Base-by-base conservation (phyloP, 1,139 yeast genomes). In the Debaryomyces robertsiae region DNA sequence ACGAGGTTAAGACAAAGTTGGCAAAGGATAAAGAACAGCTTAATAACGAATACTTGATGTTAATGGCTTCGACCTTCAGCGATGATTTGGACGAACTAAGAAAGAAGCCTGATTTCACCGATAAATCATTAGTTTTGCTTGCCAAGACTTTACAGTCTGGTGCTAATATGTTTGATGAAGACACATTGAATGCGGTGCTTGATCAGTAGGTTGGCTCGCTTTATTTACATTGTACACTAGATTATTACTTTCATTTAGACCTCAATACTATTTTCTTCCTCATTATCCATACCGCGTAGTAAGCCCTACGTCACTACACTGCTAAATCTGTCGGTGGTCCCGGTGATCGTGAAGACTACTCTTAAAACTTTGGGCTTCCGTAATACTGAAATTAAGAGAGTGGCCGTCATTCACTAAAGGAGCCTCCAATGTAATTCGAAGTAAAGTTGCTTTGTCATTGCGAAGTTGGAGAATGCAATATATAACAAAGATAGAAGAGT, bases 61-160 rank as follows among this genome's bases (percentile, higher is more conserved):
- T 80, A 44, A 76, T 84, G 79, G 79, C 86, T 39, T 64, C 65
- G 25, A 76, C 70, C 36, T 83, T 81, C 53, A 79, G 80, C 41
- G 80, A 79, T 46, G 91, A 84, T 52, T 67, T 84, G 39, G 83
- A 82, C 56, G 72, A 69, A 46, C 63, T 84, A 48, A 76, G 90
- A 60, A 70, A 73, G 48, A 81, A 82, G 31, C 83, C 84, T 6
- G 90, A 83, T 57, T 84, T 84, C 52, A 65, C 66, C 11, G 74
- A 69, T 35, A 77, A 74, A 49, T 81, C 88, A 14, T 67, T 84
- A 47, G 77, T 78, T 15, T 58, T 81, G 38, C 63, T 84, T 50
- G 90, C 89, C 3, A 80, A 79, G 52, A 73, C 83, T 3, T 68
- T 84, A 45, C 85, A 82, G 54, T 79, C 81, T 38, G 86, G 88